Percentiles rank a stretch among this genome's conserved stretches.
Evolutionary conservation across 257 asterid species (phyloP).

Genomic region (Salvia hispanica): DNA sequence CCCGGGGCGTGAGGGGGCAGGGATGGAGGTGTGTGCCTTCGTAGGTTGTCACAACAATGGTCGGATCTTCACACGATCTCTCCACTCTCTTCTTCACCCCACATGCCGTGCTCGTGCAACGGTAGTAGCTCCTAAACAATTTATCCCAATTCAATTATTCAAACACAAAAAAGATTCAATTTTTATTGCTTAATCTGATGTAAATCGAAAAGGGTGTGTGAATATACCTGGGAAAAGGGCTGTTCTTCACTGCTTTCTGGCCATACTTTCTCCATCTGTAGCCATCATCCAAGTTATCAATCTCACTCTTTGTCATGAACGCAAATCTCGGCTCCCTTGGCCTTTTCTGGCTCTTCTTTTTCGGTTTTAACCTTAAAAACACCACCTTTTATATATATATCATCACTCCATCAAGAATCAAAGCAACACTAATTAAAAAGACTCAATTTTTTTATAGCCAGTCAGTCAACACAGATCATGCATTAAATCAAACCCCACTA

Average conservation of each 20-base stretch:
- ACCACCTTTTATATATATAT: neutral
- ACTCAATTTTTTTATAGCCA: neutral
- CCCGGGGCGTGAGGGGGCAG: conserved; percentile 48
- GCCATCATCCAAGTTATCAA: conserved; percentile 93
- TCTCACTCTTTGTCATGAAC: conserved; percentile 90
- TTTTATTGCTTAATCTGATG: no score
- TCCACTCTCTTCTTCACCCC: conserved; percentile 95
- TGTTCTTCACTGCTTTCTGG: conserved; percentile 90
- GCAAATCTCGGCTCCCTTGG: conserved; percentile 84
- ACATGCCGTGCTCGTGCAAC: conserved; percentile 82
- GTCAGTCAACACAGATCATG: neutral
- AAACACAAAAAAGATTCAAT: neutral
- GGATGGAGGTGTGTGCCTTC: conserved; percentile 89
- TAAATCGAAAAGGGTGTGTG: neutral
- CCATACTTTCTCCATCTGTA: conserved; percentile 97
- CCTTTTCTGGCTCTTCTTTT: conserved; percentile 74
- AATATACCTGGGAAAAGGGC: conserved; percentile 87
- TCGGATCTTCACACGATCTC: conserved; percentile 72
- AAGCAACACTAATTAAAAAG: neutral
- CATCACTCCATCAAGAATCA: conserved; percentile 3
- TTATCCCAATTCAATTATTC: neutral
- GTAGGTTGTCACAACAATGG: conserved; percentile 80
- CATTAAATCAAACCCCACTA: no score
- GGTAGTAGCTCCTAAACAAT: conserved; percentile 71
- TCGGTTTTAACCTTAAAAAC: conserved; percentile 56